Evolutionary conservation across 805 yeast species (phyloP).

Genomic region (Barnettozyma botsteinii): DNA sequence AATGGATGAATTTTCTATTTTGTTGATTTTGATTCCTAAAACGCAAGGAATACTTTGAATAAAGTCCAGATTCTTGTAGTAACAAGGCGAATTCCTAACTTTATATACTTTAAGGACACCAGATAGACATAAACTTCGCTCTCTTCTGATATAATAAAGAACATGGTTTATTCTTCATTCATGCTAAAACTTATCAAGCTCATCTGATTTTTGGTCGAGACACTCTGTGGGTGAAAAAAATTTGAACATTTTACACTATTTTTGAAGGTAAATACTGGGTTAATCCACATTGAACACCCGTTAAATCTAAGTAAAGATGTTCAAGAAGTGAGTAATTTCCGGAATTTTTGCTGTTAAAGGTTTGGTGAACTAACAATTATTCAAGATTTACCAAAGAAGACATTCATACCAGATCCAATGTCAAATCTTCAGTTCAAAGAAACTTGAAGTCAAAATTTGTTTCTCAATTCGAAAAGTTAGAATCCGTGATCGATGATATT

Average conservation of each 20-base stretch:
- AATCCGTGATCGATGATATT: slow-evolving; percentile 69
- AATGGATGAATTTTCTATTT: too few species aligned
- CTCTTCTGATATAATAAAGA: too few species aligned
- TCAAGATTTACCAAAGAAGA: slow-evolving; percentile 81
- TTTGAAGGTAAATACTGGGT: neutral
- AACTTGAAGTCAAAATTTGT: slow-evolving; percentile 73
- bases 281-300: neutral
- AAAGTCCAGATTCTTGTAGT: too few species aligned
- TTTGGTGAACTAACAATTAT: too few species aligned
- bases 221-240: neutral
- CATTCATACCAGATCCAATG: slow-evolving; percentile 82
- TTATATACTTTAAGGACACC: too few species aligned
- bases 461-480: slow-evolving; percentile 67
- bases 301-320: slow-evolving; percentile 29
- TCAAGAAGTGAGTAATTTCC: slow-evolving; percentile 34
- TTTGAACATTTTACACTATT: neutral
- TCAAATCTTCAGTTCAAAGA: slow-evolving; percentile 92
- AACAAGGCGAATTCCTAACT: too few species aligned
- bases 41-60: too few species aligned
- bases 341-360: too few species aligned
- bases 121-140: too few species aligned
- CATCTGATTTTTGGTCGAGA: neutral
- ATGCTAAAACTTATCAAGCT: too few species aligned
- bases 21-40: too few species aligned
- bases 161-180: too few species aligned